Evolutionary conservation across 176 grass and related monocot species (phyloP).

Genomic region (barley (Hordeum vulgare)): MorexV3_pseudomolecules_assembly NC_058518.1:457442673-457443172

Average conservation of each 20-base stretch:
- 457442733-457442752: conserved; percentile 66
- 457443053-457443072: conserved; percentile 87
- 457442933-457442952: neutral
- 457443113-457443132: conserved; percentile 93
- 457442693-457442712: neutral
- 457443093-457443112: conserved; percentile 80
- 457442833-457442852: conserved; percentile 83
- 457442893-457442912: neutral
- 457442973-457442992: neutral
- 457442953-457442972: neutral
- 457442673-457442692: neutral
- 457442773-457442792: conserved; percentile 79
- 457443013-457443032: conserved; percentile 89
- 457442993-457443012: conserved; percentile 30
- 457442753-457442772: conserved; percentile 84
- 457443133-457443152: conserved; percentile 98
- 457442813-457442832: conserved; percentile 99
- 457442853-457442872: conserved; percentile 90
- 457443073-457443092: conserved; percentile 86
- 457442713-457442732: conserved; percentile 83
- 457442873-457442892: conserved; percentile 79
- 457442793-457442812: conserved; percentile 91
- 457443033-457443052: conserved; percentile 83
- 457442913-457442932: neutral
- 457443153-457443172: conserved; percentile 85